These are phyloP conservation scores for Capsicum rhomboideum DNA, from an alignment of 257 asterid species.

Conservation along the genomic window DNA sequence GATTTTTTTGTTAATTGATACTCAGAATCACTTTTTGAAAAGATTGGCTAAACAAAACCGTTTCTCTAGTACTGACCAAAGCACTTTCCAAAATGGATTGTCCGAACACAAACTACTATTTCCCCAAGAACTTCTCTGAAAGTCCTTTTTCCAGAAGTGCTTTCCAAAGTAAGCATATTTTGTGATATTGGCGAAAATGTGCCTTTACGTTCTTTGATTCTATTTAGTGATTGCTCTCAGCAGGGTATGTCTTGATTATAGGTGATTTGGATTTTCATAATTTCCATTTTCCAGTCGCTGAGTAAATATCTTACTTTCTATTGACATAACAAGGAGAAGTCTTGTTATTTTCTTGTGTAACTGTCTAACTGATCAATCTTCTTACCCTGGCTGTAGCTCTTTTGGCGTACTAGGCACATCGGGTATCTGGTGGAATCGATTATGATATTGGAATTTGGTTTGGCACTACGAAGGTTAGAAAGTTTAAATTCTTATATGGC, in stretches of 20 bases:
- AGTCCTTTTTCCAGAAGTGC: neutral
- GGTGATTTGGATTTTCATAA: neutral
- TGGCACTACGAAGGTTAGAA: constrained; percentile 74
- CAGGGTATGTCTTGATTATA: neutral
- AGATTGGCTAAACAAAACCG: neutral
- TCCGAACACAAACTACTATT: neutral
- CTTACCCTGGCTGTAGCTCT: constrained; percentile 45
- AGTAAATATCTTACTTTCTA: neutral
- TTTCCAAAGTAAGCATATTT: neutral
- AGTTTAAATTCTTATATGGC: constrained; percentile 2
- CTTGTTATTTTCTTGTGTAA: constrained; percentile 1
- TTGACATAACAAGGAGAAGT: neutral
- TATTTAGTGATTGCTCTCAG: neutral
- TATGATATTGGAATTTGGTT: constrained; percentile 91
- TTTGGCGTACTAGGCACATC: constrained; percentile 84
- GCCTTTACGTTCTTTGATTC: neutral
- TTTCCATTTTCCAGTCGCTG: neutral
- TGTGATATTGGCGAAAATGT: neutral
- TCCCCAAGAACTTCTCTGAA: neutral
- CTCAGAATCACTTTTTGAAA: neutral
- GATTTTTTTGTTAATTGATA: neutral
- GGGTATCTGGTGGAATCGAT: constrained; percentile 91
- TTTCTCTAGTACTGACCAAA: neutral
- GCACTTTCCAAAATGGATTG: neutral
- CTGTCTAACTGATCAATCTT: constrained; percentile 1